phyloP scores from a whole-genome alignment of 768 basidiomycete genomes.

The Vararia minispora region DNA sequence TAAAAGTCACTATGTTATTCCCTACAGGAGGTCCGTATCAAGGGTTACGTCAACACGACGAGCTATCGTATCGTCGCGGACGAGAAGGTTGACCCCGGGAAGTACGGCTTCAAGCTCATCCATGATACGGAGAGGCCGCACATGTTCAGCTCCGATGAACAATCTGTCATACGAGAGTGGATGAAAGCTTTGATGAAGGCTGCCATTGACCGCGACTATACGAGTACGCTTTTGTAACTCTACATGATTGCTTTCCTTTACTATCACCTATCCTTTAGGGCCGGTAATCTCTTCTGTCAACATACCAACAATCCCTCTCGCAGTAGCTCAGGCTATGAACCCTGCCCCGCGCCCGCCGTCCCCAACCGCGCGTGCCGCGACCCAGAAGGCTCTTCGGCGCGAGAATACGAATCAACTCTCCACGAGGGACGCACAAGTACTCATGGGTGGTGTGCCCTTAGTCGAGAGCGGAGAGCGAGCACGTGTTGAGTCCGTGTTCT shows the following conservation, averaged over 20 bases:
- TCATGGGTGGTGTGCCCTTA: slow-evolving; percentile 47
- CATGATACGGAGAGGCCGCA: slow-evolving; percentile 84
- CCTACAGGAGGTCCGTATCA: slow-evolving; percentile 79
- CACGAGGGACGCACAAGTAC: slow-evolving; percentile 64
- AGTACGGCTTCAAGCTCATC: slow-evolving; percentile 90
- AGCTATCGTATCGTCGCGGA: slow-evolving; percentile 93
- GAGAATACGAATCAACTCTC: slow-evolving; percentile 80
- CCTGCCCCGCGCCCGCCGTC: slow-evolving; percentile 93
- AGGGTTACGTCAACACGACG: slow-evolving; percentile 86
- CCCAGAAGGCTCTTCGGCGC: slow-evolving; percentile 75
- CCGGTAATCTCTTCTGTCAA: slow-evolving; percentile 95
- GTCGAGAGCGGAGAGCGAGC: slow-evolving; percentile 31
- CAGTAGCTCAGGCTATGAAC: slow-evolving; percentile 94
- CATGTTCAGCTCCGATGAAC: slow-evolving; percentile 88
- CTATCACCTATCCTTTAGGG: slow-evolving; percentile 40
- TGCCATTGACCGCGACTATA: slow-evolving; percentile 89
- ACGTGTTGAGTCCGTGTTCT: slow-evolving; percentile 47
- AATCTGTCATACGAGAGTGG: slow-evolving; percentile 82
- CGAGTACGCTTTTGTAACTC: slow-evolving; percentile 41
- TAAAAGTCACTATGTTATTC: slow-evolving; percentile 10
- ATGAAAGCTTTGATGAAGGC: slow-evolving; percentile 99
- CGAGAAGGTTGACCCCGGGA: slow-evolving; percentile 83
- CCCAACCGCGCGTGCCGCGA: slow-evolving; percentile 76
- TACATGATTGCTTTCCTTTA: not conserved
- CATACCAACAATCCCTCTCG: slow-evolving; percentile 90